Conservation (phyloP, 2,329 filamentous ascomycete genomes). For the Colletotrichum abscissum region DNA sequence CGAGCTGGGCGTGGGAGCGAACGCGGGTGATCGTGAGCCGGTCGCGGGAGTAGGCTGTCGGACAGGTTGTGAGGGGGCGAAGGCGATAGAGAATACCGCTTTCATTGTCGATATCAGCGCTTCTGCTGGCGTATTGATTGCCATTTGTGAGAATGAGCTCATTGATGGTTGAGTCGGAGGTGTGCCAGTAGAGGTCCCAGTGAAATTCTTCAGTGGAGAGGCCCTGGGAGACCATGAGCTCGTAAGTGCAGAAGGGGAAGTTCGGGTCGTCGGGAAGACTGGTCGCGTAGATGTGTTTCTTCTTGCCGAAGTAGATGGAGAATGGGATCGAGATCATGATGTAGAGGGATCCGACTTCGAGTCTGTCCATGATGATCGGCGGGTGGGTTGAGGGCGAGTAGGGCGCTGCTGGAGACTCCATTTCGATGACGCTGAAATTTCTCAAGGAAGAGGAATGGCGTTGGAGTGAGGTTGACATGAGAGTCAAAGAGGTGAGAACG, state of each 20-base stretch:
- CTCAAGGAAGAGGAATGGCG: neutral
- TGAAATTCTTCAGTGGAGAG: conserved; percentile 44
- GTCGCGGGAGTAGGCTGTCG: conserved; percentile 14
- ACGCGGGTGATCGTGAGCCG: conserved; percentile 5
- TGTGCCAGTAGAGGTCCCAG: conserved; percentile 51
- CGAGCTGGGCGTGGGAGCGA: conserved; percentile 38
- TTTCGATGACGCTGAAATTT: neutral
- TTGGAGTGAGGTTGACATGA: neutral
- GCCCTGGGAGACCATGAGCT: conserved; percentile 37
- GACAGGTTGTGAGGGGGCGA: neutral
- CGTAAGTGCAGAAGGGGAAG: conserved; percentile 32
- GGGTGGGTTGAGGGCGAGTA: conserved; percentile 21
- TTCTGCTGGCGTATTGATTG: neutral
- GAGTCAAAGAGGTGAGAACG: neutral
- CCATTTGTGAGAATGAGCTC: conserved; percentile 8
- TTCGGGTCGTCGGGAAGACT: conserved; percentile 28
- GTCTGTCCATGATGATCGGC: neutral
- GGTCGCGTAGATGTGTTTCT: conserved; percentile 13
- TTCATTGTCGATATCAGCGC: neutral
- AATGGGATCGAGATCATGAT: conserved; percentile 34
- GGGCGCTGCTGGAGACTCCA: neutral
- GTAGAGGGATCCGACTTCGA: conserved; percentile 31
- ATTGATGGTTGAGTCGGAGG: conserved; percentile 34
- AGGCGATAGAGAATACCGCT: conserved; percentile 30
- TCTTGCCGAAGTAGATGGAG: conserved; percentile 19